Evolutionary conservation across 352 stramenopile genomes (phyloP).

Genomic region (Aphanomyces euteiches): DNA sequence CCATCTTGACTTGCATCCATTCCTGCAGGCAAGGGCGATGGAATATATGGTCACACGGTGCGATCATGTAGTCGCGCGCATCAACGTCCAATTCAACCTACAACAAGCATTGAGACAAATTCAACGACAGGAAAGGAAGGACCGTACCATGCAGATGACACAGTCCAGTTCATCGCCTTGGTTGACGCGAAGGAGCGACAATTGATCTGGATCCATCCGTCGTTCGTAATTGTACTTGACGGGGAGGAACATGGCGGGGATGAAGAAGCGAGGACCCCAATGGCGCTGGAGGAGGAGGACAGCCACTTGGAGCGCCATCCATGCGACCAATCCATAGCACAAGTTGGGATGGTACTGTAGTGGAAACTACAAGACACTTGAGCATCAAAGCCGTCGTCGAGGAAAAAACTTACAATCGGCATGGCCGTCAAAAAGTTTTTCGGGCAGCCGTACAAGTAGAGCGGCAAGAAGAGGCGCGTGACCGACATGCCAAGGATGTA

Average conservation of each 20-base stretch:
- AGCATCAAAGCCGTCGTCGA: too few relatives aligned
- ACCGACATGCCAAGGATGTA: conserved; percentile 95
- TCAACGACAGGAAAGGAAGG: neutral
- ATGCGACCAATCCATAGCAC: conserved; percentile 80
- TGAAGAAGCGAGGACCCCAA: conserved; percentile 93
- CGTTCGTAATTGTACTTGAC: conserved; percentile 98
- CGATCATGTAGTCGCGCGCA: conserved; percentile 92
- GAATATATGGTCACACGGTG: conserved; percentile 96
- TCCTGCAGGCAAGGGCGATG: conserved; percentile 92
- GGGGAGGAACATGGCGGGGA: conserved; percentile 92
- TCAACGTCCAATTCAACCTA: conserved; percentile 62
- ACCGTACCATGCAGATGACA: conserved; percentile 72
- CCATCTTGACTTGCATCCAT: conserved; percentile 98
- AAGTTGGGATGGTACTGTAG: conserved; percentile 59
- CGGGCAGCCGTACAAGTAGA: conserved; percentile 94
- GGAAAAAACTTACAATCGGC: conserved; percentile 53
- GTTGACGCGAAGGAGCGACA: conserved; percentile 55
- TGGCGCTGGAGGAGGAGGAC: conserved; percentile 89
- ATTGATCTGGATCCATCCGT: conserved; percentile 60
- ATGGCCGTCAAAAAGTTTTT: conserved; percentile 91
- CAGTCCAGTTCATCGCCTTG: conserved; percentile 73
- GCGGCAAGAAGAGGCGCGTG: conserved; percentile 89
- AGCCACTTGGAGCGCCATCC: conserved; percentile 91
- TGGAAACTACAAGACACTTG: conserved; percentile 46
- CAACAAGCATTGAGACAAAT: neutral